Evolutionary conservation across 2,329 filamentous ascomycete genomes (phyloP).

Genomic region (Pleomassaria siparia): DNA sequence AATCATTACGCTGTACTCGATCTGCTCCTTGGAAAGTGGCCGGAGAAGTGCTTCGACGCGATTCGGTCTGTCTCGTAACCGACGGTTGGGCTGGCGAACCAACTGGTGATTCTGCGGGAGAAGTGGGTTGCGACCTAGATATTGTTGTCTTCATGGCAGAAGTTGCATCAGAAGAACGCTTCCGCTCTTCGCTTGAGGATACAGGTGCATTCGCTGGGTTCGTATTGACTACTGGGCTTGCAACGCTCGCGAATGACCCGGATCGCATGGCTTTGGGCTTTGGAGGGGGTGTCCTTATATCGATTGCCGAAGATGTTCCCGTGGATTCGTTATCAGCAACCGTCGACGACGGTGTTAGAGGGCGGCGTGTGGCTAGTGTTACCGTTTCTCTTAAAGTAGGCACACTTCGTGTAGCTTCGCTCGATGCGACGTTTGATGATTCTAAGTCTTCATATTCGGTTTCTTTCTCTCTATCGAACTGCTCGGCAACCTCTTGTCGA

Average conservation of each 20-base stretch:
- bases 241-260: conserved; percentile 62
- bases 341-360: not conserved
- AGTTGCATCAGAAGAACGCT: conserved; percentile 61
- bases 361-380: not conserved
- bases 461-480: conserved; percentile 1
- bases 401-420: conserved; percentile 2
- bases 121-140: conserved; percentile 60
- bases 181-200: conserved; percentile 51
- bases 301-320: conserved; percentile 27
- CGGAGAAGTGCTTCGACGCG: conserved; percentile 2
- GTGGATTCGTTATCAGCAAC: conserved; percentile 8
- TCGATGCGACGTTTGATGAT: conserved; percentile 1
- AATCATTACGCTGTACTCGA: not conserved
- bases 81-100: conserved; percentile 41
- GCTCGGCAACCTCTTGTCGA: not conserved
- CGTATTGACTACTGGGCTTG: conserved; percentile 67
- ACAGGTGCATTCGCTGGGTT: conserved; percentile 67
- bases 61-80: conserved; percentile 2
- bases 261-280: conserved; percentile 61
- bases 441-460: not conserved
- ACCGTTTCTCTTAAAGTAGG: not conserved
- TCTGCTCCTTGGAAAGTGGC: not conserved
- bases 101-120: conserved; percentile 52
- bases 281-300: conserved; percentile 17
- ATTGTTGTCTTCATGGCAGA: conserved; percentile 69